Conservation (phyloP, 768 basidiomycete species). For the Hericium rajendrae region DNA sequence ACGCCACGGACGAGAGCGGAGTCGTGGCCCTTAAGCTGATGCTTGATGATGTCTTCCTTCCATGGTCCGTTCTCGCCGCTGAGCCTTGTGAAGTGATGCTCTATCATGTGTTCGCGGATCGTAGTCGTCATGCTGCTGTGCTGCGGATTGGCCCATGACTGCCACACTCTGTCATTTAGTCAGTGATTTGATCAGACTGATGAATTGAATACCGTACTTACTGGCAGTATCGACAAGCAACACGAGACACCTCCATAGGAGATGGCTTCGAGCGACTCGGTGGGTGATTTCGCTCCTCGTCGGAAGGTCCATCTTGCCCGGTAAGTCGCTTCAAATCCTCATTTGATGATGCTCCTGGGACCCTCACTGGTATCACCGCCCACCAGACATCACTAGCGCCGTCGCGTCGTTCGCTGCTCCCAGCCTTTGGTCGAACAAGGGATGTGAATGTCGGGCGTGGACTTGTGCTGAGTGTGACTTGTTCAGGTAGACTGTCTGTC, state of each 20-base stretch:
- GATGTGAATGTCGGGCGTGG: not conserved
- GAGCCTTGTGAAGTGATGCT: not conserved
- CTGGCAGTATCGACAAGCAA: not conserved
- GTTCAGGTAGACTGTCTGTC: too few species aligned
- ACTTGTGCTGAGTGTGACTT: too few species aligned
- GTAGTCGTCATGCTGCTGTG: not conserved
- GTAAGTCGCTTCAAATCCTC: not conserved
- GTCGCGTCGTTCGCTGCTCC: not conserved
- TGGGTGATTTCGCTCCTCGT: not conserved
- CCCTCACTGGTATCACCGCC: not conserved
- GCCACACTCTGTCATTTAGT: not conserved
- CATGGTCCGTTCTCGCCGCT: not conserved
- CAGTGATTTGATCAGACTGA: not conserved
- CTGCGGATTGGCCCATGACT: not conserved
- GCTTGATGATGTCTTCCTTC: constrained; percentile 2
- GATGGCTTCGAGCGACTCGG: not conserved
- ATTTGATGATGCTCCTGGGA: not conserved
- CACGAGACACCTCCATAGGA: not conserved
- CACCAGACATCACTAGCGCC: not conserved
- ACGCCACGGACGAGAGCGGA: too few species aligned
- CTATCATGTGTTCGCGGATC: not conserved
- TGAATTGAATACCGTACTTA: not conserved
- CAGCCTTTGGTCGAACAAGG: not conserved
- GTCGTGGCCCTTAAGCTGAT: constrained; percentile 11
- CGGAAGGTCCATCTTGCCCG: not conserved